Evolutionary conservation across 2,329 filamentous ascomycete genomes (phyloP).

Genomic region (Pseudocercospora fijiensis): DNA sequence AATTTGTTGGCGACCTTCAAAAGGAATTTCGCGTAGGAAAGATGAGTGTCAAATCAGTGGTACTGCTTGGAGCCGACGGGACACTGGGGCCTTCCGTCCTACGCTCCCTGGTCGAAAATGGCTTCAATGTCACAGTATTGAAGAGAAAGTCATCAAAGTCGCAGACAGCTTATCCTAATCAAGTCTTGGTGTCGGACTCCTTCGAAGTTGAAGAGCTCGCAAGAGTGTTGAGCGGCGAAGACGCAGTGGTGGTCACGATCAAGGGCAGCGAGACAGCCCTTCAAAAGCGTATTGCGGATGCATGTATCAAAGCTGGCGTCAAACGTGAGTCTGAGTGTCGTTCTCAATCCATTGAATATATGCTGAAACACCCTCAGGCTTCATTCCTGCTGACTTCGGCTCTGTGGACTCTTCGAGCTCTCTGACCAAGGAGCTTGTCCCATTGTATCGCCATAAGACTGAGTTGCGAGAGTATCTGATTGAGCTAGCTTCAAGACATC

Average conservation of each 20-base stretch:
- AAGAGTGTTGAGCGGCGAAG: conserved; percentile 55
- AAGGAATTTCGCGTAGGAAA: not conserved
- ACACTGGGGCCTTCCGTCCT: conserved; percentile 48
- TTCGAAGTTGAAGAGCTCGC: conserved; percentile 50
- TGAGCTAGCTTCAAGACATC: conserved; percentile 38
- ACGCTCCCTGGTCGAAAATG: conserved; percentile 42
- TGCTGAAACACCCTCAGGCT: conserved; percentile 33
- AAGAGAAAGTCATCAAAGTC: conserved; percentile 51
- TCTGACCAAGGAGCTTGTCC: conserved; percentile 44
- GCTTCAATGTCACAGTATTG: conserved; percentile 57
- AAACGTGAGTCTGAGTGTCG: conserved; percentile 41
- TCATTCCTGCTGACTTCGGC: conserved; percentile 62
- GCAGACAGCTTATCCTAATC: conserved; percentile 37
- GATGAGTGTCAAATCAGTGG: conserved; percentile 44
- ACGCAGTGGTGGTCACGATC: conserved; percentile 56
- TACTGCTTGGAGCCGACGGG: conserved; percentile 47
- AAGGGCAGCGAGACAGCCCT: conserved; percentile 43
- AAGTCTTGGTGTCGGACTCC: conserved; percentile 50
- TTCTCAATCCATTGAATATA: not conserved
- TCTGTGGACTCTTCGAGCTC: conserved; percentile 42
- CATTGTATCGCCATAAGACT: conserved; percentile 55
- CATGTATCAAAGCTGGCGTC: conserved; percentile 59
- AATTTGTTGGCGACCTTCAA: not conserved
- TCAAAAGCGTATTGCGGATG: conserved; percentile 57
- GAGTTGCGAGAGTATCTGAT: conserved; percentile 55